Conservation (phyloP, 805 yeast species). For the Saccharomycopsis microspora region DNA sequence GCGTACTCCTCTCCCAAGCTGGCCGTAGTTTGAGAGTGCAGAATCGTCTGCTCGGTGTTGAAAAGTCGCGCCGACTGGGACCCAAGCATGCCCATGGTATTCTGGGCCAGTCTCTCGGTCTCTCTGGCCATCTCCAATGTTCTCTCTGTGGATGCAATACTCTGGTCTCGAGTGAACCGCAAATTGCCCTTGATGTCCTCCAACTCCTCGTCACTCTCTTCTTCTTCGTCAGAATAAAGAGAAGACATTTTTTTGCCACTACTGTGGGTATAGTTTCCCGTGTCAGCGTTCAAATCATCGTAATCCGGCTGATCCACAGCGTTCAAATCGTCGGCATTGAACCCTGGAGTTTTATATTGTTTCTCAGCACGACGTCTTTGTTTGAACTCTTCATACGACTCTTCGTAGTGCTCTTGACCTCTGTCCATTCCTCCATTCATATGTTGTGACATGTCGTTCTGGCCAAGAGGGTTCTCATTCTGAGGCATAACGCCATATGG, state of each 20-base stretch:
- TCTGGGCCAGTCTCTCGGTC: conserved; percentile 64
- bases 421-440: no score
- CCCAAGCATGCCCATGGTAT: conserved; percentile 85
- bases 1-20: conserved; percentile 76
- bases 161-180: conserved; percentile 75
- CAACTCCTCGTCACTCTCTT: conserved; percentile 84
- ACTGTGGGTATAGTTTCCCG: conserved; percentile 17
- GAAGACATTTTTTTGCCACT: conserved; percentile 20
- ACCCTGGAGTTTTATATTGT: conserved; percentile 44
- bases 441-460: no score
- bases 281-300: conserved; percentile 23
- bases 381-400: conserved; percentile 9
- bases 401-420: background rate
- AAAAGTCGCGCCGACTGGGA: conserved; percentile 81
- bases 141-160: conserved; percentile 76
- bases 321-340: conserved; percentile 23
- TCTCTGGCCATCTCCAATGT: conserved; percentile 63
- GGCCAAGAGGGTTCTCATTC: no score
- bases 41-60: conserved; percentile 66
- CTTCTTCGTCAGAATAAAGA: conserved; percentile 25
- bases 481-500: no score
- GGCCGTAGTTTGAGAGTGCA: conserved; percentile 72
- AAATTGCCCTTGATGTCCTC: conserved; percentile 78
- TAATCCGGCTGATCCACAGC: conserved; percentile 13
- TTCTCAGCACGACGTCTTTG: conserved; percentile 5